Conservation (phyloP, 352 stramenopile species). For the Phytophthora chlamydospora region DNA sequence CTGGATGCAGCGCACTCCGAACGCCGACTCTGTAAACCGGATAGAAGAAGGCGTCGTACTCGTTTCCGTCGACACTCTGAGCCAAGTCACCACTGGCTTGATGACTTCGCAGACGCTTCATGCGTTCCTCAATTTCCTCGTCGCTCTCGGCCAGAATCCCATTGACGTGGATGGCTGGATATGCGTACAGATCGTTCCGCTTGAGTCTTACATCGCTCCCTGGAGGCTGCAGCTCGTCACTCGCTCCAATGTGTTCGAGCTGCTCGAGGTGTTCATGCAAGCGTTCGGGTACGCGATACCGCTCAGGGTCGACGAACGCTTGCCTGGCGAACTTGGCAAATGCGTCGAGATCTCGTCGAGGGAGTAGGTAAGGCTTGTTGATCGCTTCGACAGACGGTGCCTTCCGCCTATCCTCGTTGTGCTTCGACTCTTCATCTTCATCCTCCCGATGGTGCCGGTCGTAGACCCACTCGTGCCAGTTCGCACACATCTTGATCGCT, state of each 20-base stretch:
- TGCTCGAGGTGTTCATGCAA: conserved; percentile 51
- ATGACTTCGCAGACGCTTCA: conserved; percentile 34
- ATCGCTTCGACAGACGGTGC: conserved; percentile 22
- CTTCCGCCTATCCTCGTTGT: conserved; percentile 8
- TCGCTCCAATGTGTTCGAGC: conserved; percentile 36
- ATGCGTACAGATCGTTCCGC: conserved; percentile 45
- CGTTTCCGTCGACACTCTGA: conserved; percentile 1
- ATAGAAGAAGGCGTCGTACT: conserved; percentile 60
- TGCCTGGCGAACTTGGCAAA: conserved; percentile 64
- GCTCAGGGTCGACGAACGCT: conserved; percentile 44
- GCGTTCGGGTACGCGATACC: conserved; percentile 40
- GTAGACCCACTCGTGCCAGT: conserved; percentile 87
- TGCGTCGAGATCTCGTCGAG: conserved; percentile 50
- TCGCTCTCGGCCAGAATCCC: conserved; percentile 59
- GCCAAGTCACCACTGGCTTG: conserved; percentile 14
- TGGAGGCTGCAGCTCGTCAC: conserved; percentile 8
- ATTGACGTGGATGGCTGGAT: conserved; percentile 58
- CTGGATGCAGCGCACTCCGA: conserved; percentile 46
- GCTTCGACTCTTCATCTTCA: conserved; percentile 29
- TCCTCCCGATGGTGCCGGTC: conserved; percentile 35
- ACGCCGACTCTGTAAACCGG: conserved; percentile 19
- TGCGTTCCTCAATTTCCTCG: conserved; percentile 56
- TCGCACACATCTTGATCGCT: conserved; percentile 72
- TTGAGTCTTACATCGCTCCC: conserved; percentile 29
- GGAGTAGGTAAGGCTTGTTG: conserved; percentile 29